These are phyloP conservation scores for Ogataea populi-albae DNA, from an alignment of 805 yeast species.

Conservation along the genomic window DNA sequence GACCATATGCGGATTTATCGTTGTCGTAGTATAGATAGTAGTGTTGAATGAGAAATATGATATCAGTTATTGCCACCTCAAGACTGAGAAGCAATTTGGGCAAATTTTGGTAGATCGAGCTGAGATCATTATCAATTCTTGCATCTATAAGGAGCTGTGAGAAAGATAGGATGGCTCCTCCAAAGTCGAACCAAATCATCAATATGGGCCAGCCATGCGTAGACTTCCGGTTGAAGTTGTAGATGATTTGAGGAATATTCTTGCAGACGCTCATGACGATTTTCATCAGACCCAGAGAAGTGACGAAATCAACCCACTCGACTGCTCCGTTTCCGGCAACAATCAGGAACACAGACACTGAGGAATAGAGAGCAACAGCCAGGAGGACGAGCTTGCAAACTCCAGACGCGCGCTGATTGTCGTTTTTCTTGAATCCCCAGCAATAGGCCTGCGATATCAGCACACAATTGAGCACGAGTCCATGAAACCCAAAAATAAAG, in stretches of 20 bases:
- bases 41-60: slow-evolving; percentile 33
- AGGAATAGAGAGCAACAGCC: slow-evolving; percentile 14
- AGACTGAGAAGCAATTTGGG: slow-evolving; percentile 32
- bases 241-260: slow-evolving; percentile 34
- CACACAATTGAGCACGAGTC: slow-evolving; percentile 25
- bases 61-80: slow-evolving; percentile 31
- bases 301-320: slow-evolving; percentile 33
- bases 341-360: slow-evolving; percentile 14
- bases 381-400: slow-evolving; percentile 21
- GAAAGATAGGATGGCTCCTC: slow-evolving; percentile 31
- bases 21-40: slow-evolving; percentile 29
- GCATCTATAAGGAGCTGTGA: slow-evolving; percentile 33
- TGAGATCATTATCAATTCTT: slow-evolving; percentile 20
- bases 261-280: slow-evolving; percentile 34
- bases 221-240: slow-evolving; percentile 34
- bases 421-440: slow-evolving; percentile 34
- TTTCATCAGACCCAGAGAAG: slow-evolving; percentile 33
- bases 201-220: slow-evolving; percentile 39
- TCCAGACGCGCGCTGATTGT: slow-evolving; percentile 27
- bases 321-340: slow-evolving; percentile 12
- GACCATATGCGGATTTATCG: slow-evolving; percentile 25
- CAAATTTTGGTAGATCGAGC: slow-evolving; percentile 28
- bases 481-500: slow-evolving; percentile 32
- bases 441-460: slow-evolving; percentile 32
- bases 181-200: slow-evolving; percentile 33